Evolutionary conservation across 192 early-diverging fungal genomes (phyloP).

Genomic region (Mortierella antarctica): DNA sequence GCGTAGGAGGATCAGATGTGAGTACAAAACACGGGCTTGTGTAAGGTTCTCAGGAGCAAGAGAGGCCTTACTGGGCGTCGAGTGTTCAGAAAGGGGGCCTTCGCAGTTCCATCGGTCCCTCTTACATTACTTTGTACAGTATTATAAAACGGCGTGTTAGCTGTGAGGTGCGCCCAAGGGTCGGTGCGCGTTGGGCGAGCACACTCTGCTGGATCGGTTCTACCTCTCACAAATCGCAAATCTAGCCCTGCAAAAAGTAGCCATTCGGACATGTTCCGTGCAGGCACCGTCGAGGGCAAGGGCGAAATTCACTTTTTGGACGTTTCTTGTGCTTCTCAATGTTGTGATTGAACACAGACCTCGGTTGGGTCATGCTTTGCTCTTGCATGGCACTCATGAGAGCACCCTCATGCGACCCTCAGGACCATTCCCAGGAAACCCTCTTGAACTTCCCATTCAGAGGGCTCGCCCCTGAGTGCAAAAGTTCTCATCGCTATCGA

Average conservation of each 20-base stretch:
- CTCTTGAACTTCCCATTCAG: neutral
- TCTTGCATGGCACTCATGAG: slow-evolving; percentile 1
- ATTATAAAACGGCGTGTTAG: neutral
- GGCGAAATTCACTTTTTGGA: neutral
- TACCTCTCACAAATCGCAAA: neutral
- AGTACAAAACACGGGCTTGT: slow-evolving; percentile 3
- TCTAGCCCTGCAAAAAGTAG: neutral
- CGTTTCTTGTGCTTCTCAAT: neutral
- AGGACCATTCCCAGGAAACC: neutral
- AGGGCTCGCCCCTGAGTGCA: neutral
- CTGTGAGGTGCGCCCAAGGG: neutral
- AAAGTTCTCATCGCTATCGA: neutral
- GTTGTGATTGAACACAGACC: neutral
- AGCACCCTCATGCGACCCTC: slow-evolving; percentile 3
- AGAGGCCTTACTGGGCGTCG: neutral
- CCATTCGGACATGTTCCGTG: slow-evolving; percentile 12
- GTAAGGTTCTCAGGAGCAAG: slow-evolving; percentile 7
- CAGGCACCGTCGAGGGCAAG: slow-evolving; percentile 8
- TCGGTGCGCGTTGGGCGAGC: slow-evolving; percentile 1
- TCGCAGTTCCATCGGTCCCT: neutral
- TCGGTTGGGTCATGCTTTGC: neutral
- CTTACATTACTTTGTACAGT: neutral
- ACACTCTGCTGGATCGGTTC: neutral
- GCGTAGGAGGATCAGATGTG: neutral
- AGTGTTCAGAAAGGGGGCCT: neutral